A percentile compares a stretch with the other conserved stretches of the same genome.
Conservation (phyloP, 2,329 filamentous ascomycete genomes). For the Apiospora malaysiana region DNA sequence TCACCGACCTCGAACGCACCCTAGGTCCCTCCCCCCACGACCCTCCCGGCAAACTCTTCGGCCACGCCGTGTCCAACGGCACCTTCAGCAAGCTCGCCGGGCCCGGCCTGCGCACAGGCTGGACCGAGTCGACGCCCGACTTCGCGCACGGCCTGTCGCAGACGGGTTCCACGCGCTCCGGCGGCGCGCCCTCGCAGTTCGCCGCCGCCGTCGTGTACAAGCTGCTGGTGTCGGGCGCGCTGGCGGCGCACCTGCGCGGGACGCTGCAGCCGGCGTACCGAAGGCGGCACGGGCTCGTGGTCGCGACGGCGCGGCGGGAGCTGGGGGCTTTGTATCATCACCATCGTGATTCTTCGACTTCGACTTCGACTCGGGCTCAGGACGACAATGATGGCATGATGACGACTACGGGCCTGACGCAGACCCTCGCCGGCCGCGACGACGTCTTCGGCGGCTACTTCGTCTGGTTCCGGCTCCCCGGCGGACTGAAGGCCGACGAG, state of each 20-base stretch:
- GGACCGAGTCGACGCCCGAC: conserved; percentile 71
- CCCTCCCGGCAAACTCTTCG: conserved; percentile 57
- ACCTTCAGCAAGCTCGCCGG: conserved; percentile 88
- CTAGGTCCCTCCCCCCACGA: conserved; percentile 58
- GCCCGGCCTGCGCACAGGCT: conserved; percentile 85
- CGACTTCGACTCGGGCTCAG: conserved; percentile 32
- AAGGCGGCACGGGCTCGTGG: conserved; percentile 47
- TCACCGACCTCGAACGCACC: conserved; percentile 78
- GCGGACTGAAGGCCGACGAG: conserved; percentile 58
- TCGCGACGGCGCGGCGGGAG: conserved; percentile 62
- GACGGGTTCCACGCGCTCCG: conserved; percentile 60
- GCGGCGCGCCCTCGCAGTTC: conserved; percentile 64
- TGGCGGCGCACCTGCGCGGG: conserved; percentile 51
- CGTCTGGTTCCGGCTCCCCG: conserved; percentile 72
- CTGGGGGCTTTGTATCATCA: conserved; percentile 71
- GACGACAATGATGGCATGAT: not conserved
- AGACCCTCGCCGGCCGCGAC: conserved; percentile 28
- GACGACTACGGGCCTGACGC: not conserved
- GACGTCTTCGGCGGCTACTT: conserved; percentile 81
- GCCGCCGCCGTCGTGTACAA: conserved; percentile 57
- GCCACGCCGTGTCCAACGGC: conserved; percentile 84
- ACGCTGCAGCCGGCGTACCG: conserved; percentile 52
- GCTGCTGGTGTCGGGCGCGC: conserved; percentile 48
- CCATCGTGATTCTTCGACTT: no score
- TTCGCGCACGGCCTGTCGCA: conserved; percentile 58